phyloP scores from a whole-genome alignment of 2,329 filamentous ascomycete genomes.

The Sphaerulina populicola region DNA sequence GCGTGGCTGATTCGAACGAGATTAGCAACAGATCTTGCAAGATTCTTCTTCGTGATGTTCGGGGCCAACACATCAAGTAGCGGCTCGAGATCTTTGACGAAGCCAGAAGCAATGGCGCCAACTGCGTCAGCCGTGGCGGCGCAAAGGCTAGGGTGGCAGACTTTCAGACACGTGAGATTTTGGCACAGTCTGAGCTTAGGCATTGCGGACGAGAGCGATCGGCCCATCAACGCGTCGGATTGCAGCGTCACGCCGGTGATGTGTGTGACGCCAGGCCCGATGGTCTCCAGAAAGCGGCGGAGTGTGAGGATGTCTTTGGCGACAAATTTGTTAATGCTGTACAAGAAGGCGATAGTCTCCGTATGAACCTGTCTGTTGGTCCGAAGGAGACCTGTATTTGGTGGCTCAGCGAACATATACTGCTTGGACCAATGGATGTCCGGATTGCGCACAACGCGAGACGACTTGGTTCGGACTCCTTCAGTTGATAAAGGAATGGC shows the following conservation, averaged over 20 bases:
- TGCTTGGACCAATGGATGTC: not conserved
- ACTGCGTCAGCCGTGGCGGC: not conserved
- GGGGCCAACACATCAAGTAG: not conserved
- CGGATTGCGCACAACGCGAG: not conserved
- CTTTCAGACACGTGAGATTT: not conserved
- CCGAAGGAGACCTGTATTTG: not conserved
- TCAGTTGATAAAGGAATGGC: not conserved
- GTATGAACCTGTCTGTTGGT: not conserved
- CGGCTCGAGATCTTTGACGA: not conserved
- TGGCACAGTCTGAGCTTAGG: not conserved
- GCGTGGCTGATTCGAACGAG: not conserved
- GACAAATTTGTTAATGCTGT: not conserved
- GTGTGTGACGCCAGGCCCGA: not conserved
- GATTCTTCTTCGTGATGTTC: not conserved
- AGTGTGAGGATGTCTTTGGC: not conserved
- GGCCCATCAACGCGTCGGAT: not conserved
- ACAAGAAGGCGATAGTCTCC: not conserved
- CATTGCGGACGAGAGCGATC: not conserved
- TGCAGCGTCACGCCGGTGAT: not conserved
- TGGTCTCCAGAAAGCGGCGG: not conserved
- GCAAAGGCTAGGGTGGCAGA: not conserved
- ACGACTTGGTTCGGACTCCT: not conserved
- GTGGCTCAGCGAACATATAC: not conserved
- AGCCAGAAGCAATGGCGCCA: not conserved
- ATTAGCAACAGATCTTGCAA: not conserved